Conservation (phyloP, 768 basidiomycete species). For the Termitomyces sp. region DNA sequence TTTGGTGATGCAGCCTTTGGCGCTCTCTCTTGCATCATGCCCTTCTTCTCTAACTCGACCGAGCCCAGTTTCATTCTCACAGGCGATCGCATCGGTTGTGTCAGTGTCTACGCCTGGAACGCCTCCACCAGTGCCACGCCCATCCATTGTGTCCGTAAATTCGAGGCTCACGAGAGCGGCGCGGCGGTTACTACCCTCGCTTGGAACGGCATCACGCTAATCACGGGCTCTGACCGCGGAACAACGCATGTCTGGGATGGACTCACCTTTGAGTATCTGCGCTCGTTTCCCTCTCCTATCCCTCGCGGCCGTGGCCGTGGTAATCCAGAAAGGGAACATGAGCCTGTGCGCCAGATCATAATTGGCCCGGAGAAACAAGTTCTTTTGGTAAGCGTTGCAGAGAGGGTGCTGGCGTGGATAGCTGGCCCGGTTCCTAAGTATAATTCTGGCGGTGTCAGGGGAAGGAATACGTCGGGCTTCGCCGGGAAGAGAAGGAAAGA, state of each 20-base stretch:
- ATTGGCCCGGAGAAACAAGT: constrained; percentile 47
- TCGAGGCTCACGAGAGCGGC: constrained; percentile 63
- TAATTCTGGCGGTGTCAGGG: constrained; percentile 27
- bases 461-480: constrained; percentile 20
- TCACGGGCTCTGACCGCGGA: constrained; percentile 63
- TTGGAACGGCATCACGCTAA: constrained; percentile 54
- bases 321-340: constrained; percentile 24
- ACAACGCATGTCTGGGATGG: constrained; percentile 59
- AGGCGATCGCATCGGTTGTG: constrained; percentile 62
- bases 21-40: constrained; percentile 41
- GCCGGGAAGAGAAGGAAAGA: constrained; percentile 29
- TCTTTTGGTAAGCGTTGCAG: constrained; percentile 56
- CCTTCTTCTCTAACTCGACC: constrained; percentile 35
- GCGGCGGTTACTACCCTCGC: constrained; percentile 55
- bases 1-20: constrained; percentile 53
- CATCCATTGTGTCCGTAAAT: constrained; percentile 35
- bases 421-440: constrained; percentile 38
- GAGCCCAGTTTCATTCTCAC: constrained; percentile 47
- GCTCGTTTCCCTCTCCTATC: constrained; percentile 47
- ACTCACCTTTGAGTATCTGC: constrained; percentile 52
- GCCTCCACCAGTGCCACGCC: constrained; percentile 4
- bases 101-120: constrained; percentile 57
- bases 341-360: constrained; percentile 51
- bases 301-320: constrained; percentile 22
- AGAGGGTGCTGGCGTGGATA: constrained; percentile 63